Base-by-base conservation (phyloP, 179 eudicot genomes). In the Beta lomatogona region DNA sequence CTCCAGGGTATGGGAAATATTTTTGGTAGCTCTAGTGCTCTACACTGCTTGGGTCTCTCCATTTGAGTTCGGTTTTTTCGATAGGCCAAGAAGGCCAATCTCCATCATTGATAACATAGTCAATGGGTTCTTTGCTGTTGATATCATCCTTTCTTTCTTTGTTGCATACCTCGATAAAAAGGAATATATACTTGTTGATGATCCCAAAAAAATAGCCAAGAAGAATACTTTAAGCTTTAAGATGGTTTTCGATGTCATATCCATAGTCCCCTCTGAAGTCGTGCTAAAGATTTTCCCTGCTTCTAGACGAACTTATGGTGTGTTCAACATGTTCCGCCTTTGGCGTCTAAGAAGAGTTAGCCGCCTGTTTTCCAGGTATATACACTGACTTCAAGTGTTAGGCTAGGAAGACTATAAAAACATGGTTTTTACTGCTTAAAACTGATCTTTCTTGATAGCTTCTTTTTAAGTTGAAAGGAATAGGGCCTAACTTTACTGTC, bases 21-120 rank as follows among this genome's bases (percentile, higher is more conserved):
- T 84, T 88, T 83, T 94, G 72, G 91, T 95, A 54, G 50, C 89
- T 76, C 88, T 95, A 69, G 98, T 94, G 21, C 52, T 95, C 19
- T 95, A 94, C 89, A 95, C 99, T 0, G 99, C 99, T 11, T 95
- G 98, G 98, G 91, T 95, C 45, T 95, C 98, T n/a, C 99, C 98
- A 21, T 95, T 92, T 28, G 99, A 95, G 67, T 91, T 95, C 11
- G 99, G 99, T 1, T 95, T 92, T 80, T 86, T 92, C 18, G 83
- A 84, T 4, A 82, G 82, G 52, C 93, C 99, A 13, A 80, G 12
- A 22, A 73, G 55, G 75, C 91, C 94, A 6, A 80, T 95, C 7
- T 82, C 97, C 9, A 54, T 91, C 55, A 80, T 82, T 18, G 98
- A 95, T 63, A 95, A 95, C 76, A 82, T 94, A 60, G 98, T 95